Percentiles rank a stretch among this genome's conserved stretches.
These are phyloP conservation scores for Sporothrix curviconia DNA, from an alignment of 2,329 filamentous ascomycete species.

Conservation along the genomic window DNA sequence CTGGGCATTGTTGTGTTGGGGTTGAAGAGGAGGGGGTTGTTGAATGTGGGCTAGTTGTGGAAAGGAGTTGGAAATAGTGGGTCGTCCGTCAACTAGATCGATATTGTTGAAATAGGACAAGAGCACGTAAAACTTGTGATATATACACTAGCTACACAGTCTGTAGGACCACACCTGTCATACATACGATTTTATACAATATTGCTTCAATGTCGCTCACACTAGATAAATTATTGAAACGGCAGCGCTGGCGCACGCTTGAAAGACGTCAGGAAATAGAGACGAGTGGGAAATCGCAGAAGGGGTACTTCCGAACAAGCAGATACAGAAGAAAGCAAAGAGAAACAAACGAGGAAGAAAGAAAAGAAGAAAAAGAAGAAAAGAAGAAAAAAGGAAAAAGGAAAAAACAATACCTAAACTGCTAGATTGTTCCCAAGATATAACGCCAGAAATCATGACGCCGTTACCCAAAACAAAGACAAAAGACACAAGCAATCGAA, in stretches of 20 bases:
- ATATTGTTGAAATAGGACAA: not conserved
- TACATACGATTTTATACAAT: not conserved
- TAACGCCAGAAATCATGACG: not conserved
- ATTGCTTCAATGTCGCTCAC: not conserved
- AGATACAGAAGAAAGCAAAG: not conserved
- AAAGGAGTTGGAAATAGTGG: too few species aligned
- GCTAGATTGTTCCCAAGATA: not conserved
- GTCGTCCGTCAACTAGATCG: not conserved
- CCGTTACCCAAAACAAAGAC: not conserved
- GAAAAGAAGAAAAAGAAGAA: not conserved
- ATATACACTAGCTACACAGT: not conserved
- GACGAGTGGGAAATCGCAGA: not conserved
- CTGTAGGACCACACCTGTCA: not conserved
- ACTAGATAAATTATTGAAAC: not conserved
- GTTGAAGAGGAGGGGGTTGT: not conserved
- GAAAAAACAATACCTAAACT: not conserved
- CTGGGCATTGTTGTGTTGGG: not conserved
- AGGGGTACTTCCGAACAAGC: not conserved
- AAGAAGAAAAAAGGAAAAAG: not conserved
- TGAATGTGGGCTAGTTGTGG: not conserved
- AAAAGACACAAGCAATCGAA: not conserved
- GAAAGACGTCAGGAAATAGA: not conserved
- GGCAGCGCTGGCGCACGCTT: not conserved
- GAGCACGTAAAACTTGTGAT: not conserved
- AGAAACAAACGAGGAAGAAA: not conserved